phyloP scores from a whole-genome alignment of 208 protist genomes.

The Crithidia expoeki region DNA sequence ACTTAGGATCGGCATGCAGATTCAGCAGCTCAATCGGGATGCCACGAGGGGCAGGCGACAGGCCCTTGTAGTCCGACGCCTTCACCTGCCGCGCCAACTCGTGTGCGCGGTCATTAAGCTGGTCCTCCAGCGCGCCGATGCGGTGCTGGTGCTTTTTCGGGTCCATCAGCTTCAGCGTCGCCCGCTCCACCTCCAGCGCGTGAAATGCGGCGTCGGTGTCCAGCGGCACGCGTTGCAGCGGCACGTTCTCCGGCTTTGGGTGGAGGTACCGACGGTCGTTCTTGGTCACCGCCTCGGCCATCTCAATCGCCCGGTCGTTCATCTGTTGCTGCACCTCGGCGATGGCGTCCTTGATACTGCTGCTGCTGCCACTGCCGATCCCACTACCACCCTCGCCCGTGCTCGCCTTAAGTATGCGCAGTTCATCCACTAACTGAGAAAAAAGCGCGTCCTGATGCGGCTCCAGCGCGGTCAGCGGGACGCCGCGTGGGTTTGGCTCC shows the following conservation, averaged over 20 bases:
- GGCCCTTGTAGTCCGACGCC: constrained; percentile 47
- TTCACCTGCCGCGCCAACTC: constrained; percentile 63
- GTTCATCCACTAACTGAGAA: constrained; percentile 52
- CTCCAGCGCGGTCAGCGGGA: constrained; percentile 53
- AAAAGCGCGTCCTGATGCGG: constrained; percentile 71
- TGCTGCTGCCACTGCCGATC: neutral
- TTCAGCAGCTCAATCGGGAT: constrained; percentile 74
- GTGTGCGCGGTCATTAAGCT: constrained; percentile 52
- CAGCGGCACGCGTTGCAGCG: constrained; percentile 57
- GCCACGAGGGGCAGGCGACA: constrained; percentile 49
- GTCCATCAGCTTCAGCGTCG: constrained; percentile 60
- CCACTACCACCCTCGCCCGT: neutral
- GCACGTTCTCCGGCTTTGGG: constrained; percentile 54
- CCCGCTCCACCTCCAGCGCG: constrained; percentile 62
- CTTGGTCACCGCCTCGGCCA: constrained; percentile 61
- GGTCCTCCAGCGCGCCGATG: constrained; percentile 59
- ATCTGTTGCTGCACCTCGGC: constrained; percentile 53
- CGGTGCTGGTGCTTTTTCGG: constrained; percentile 49
- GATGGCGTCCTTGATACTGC: constrained; percentile 14
- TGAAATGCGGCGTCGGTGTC: constrained; percentile 61
- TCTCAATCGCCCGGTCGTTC: constrained; percentile 63
- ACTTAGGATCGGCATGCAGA: constrained; percentile 61
- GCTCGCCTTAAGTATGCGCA: constrained; percentile 52
- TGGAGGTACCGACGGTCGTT: constrained; percentile 71
- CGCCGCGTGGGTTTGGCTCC: constrained; percentile 41